A percentile compares a stretch with the other conserved stretches of the same genome.
phyloP scores from a whole-genome alignment of 2,329 filamentous ascomycete genomes.

The Xylogone sp. region DNA sequence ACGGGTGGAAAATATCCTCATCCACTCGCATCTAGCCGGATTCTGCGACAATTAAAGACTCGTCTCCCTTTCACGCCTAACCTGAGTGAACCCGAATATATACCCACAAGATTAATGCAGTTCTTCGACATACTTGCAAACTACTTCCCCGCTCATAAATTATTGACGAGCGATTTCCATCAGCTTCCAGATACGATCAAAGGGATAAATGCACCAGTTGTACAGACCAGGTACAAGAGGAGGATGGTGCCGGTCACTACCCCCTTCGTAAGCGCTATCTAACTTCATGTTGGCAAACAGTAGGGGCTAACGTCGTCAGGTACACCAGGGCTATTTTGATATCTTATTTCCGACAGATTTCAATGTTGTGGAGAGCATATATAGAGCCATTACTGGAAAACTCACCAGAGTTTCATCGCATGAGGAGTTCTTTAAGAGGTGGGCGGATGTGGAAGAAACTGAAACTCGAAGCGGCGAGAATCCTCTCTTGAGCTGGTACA shows the following conservation, averaged over 20 bases:
- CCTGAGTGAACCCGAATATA: constrained; percentile 82
- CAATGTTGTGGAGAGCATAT: constrained; percentile 82
- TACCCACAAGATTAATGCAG: constrained; percentile 91
- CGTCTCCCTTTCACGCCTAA: constrained; percentile 69
- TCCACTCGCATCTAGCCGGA: constrained; percentile 53
- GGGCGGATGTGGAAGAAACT: constrained; percentile 89
- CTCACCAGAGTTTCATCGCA: constrained; percentile 82
- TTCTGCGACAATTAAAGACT: constrained; percentile 57
- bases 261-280: constrained; percentile 73
- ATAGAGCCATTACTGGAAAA: constrained; percentile 88
- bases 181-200: constrained; percentile 75
- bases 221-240: constrained; percentile 88
- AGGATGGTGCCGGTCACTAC: constrained; percentile 86
- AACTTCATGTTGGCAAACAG: not conserved
- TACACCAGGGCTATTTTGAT: constrained; percentile 98
- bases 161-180: constrained; percentile 89
- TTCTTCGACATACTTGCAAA: constrained; percentile 90
- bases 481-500: constrained; percentile 87
- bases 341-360: constrained; percentile 99
- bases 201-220: constrained; percentile 88
- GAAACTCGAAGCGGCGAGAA: constrained; percentile 89
- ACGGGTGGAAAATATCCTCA: constrained; percentile 57
- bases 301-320: constrained; percentile 43
- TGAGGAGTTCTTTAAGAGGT: constrained; percentile 84
- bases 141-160: constrained; percentile 85